phyloP scores from a whole-genome alignment of 2,329 filamentous ascomycete species.

The Pseudopithomyces chartarum region DNA sequence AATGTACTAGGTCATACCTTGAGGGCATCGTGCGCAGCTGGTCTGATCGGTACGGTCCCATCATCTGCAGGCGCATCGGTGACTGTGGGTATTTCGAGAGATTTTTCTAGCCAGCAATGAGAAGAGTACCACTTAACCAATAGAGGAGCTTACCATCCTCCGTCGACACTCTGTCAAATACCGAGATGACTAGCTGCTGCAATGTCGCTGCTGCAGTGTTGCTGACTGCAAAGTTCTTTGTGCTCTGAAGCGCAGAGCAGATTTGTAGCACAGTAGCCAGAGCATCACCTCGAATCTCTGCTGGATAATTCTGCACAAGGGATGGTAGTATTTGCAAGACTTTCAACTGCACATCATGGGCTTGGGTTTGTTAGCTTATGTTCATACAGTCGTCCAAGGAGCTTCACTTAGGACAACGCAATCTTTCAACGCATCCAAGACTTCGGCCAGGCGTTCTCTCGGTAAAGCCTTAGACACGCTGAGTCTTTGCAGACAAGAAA shows the following conservation, averaged over 20 bases:
- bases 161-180: conserved; percentile 86
- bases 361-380: conserved; percentile 41
- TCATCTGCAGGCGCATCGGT: conserved; percentile 71
- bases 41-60: conserved; percentile 68
- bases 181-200: conserved; percentile 88
- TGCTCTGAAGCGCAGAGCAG: conserved; percentile 87
- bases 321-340: conserved; percentile 91
- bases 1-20: conserved; percentile 53
- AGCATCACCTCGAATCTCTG: conserved; percentile 78
- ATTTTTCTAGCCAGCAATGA: conserved; percentile 26
- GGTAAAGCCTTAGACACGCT: conserved; percentile 83
- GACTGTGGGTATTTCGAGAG: conserved; percentile 61
- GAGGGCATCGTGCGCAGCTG: conserved; percentile 85
- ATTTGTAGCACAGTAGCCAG: conserved; percentile 84
- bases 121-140: background rate
- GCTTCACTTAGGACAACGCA: conserved; percentile 72
- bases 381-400: background rate
- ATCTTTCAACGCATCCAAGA: conserved; percentile 85
- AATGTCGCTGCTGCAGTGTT: conserved; percentile 96
- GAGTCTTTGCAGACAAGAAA: conserved; percentile 86
- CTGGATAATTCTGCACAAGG: conserved; percentile 85
- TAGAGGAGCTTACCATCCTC: conserved; percentile 70
- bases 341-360: conserved; percentile 90
- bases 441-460: conserved; percentile 77
- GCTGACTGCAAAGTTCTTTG: conserved; percentile 91